Base-by-base conservation (phyloP, 495 filamentous ascomycete genomes). In the Penicillium egyptiacum region DNA sequence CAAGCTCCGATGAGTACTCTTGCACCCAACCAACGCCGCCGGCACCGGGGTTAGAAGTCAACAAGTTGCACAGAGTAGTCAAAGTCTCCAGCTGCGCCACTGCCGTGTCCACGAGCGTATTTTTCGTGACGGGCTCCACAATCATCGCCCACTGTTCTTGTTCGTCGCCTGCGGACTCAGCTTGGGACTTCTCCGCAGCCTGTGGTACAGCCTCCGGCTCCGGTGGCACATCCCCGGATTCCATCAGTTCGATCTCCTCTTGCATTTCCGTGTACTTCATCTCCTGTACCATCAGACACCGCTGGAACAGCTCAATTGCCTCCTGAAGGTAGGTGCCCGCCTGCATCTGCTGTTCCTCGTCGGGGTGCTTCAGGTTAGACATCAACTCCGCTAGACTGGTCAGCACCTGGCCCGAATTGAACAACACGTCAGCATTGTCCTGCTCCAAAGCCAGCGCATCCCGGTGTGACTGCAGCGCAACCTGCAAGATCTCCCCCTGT, bases 401-500 rank as follows among this genome's bases (percentile, higher is more conserved):
- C 17, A 88, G 74, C 10, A 88, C 83, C 71, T 89, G 87, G 10
- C 76, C 83, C 10, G 81, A 86, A 63, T 90, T 90, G 75, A 88
- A 90, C 10, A 88, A 70, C 10, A 78, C 75, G 70, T 90, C 84
- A 3, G 84, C 71, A 71, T 86, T 87, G 23, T 85, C 76, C 58
- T 82, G 76, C 28, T 85, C 75, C 48, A 90, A 67, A 5, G 57
- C 62, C 12, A 88, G 67, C 3, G 86, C 87, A 53, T 76, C 75
- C 49, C 80, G 75, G 67, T 88, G 84, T 0, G 86, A 87, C 33
- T 81, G 74, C 39, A 89, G 62, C 5, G 87, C 80, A 46, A 77
- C 72, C 19, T 76, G 68, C 37, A 90, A 68, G 20, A 86, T 71
- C 20, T 83, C 78, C 0, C 74, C 57, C 23, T 77, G 70, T 9